Percentiles rank a stretch among this genome's conserved stretches.
phyloP scores from a whole-genome alignment of 1,284 basidiomycete genomes.

The Sporisorium graminicola region DNA sequence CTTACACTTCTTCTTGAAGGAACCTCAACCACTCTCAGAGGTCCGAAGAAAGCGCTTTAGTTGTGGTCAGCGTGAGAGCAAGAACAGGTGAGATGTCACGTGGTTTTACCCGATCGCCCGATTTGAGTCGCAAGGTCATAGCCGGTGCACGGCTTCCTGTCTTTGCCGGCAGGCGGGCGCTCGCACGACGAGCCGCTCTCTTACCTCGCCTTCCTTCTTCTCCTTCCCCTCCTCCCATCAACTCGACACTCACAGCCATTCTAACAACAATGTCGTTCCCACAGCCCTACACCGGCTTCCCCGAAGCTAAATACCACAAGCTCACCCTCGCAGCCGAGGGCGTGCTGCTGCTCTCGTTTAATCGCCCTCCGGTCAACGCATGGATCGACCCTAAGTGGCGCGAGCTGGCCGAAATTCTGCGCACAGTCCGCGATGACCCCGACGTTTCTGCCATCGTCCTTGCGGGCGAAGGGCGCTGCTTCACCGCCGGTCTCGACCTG shows the following conservation, averaged over 20 bases:
- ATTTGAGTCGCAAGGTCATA: not conserved
- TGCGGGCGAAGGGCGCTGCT: conserved; percentile 62
- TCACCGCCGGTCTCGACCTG: conserved; percentile 69
- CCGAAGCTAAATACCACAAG: conserved; percentile 52
- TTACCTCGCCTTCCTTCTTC: not conserved
- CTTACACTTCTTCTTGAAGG: too few relatives aligned
- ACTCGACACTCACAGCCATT: too few relatives aligned
- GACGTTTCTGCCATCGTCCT: conserved; percentile 66
- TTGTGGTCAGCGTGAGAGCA: not conserved
- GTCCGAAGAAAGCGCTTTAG: not conserved
- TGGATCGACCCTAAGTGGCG: conserved; percentile 64
- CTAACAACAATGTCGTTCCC: conserved; percentile 42
- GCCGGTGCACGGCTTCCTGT: not conserved
- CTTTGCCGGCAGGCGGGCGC: not conserved
- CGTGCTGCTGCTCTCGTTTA: conserved; percentile 63
- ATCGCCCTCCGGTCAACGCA: conserved; percentile 65
- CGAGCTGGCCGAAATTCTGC: conserved; percentile 62
- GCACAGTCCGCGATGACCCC: conserved; percentile 52
- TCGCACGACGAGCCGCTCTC: not conserved
- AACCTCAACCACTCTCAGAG: not conserved
- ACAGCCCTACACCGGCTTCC: conserved; percentile 39
- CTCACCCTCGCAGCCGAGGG: conserved; percentile 51
- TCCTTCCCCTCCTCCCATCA: not conserved
- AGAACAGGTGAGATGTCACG: not conserved
- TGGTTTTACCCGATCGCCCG: not conserved